phyloP scores from a whole-genome alignment of 106 monocot species.

The Dendrobium officinale region DNA sequence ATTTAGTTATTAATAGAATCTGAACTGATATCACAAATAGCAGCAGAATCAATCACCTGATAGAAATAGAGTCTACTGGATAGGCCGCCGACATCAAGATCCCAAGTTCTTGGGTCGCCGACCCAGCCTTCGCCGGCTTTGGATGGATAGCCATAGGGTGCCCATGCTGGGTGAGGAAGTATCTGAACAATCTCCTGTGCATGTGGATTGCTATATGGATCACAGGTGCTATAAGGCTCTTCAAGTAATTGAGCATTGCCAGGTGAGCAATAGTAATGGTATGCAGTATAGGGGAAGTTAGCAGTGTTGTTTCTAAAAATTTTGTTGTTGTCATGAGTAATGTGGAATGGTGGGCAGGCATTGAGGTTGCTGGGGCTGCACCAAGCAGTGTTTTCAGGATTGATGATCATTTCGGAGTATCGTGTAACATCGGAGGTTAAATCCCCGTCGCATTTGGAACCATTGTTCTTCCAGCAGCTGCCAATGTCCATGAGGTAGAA shows the following conservation, averaged over 20 bases:
- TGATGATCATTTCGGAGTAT: conserved; percentile 72
- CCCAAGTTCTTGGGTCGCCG: conserved; percentile 57
- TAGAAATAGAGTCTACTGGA: conserved; percentile 54
- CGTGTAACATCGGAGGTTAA: conserved; percentile 63
- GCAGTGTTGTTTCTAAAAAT: conserved; percentile 36
- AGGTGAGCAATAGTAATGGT: conserved; percentile 66
- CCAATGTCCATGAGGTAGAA: conserved; percentile 84
- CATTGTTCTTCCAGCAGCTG: conserved; percentile 76
- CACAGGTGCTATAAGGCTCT: conserved; percentile 47
- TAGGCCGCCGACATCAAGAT: conserved; percentile 50
- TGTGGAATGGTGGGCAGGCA: conserved; percentile 65
- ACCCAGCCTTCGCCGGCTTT: conserved; percentile 58
- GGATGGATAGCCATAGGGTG: conserved; percentile 46
- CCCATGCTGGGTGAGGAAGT: conserved; percentile 64
- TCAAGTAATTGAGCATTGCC: conserved; percentile 45
- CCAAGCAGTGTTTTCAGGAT: conserved; percentile 37
- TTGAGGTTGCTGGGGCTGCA: conserved; percentile 31
- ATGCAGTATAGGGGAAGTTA: conserved; percentile 47
- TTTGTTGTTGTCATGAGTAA: conserved; percentile 29
- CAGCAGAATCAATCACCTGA: conserved; percentile 27
- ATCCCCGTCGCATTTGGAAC: conserved; percentile 54
- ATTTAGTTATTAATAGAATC: neutral
- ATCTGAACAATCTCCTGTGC: conserved; percentile 69
- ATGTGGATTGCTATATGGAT: conserved; percentile 70
- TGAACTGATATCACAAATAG: neutral